These are phyloP conservation scores for Elsinoe batatas DNA, from an alignment of 2,329 filamentous ascomycete genomes.

Conservation along the genomic window DNA sequence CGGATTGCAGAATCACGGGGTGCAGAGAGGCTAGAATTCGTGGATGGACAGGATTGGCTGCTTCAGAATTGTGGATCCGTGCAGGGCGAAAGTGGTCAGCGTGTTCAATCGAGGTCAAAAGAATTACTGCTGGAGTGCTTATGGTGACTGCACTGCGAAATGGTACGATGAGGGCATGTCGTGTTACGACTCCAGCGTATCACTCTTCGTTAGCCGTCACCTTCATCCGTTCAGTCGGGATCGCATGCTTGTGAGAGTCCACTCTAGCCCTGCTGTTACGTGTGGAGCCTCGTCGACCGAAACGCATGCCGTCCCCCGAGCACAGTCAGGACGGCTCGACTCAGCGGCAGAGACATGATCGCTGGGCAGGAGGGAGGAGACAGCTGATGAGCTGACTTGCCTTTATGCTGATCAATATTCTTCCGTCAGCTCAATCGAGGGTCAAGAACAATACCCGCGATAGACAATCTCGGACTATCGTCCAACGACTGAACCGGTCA, in stretches of 20 bases:
- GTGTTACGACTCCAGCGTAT: no score
- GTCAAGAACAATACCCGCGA: background rate
- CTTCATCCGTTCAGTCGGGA: background rate
- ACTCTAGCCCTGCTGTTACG: background rate
- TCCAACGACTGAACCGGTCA: constrained; percentile 1
- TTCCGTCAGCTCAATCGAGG: background rate
- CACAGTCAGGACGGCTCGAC: background rate
- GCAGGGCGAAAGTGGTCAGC: background rate
- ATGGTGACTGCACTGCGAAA: no score
- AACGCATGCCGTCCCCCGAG: background rate
- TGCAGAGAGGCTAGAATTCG: background rate
- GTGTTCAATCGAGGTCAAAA: background rate
- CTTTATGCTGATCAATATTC: background rate
- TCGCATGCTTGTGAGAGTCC: background rate
- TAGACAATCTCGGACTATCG: constrained; percentile 4
- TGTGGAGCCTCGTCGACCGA: background rate
- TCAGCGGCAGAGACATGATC: background rate
- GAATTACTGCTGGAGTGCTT: background rate
- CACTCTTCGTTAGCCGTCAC: background rate
- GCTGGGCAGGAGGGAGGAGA: no score
- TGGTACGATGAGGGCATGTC: no score
- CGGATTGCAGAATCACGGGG: constrained; percentile 7
- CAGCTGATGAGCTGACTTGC: background rate
- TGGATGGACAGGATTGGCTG: background rate
- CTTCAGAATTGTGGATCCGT: constrained; percentile 6